Base-by-base conservation (phyloP, 2,329 filamentous ascomycete species). In the Hymenoscyphus fraxineus region DNA sequence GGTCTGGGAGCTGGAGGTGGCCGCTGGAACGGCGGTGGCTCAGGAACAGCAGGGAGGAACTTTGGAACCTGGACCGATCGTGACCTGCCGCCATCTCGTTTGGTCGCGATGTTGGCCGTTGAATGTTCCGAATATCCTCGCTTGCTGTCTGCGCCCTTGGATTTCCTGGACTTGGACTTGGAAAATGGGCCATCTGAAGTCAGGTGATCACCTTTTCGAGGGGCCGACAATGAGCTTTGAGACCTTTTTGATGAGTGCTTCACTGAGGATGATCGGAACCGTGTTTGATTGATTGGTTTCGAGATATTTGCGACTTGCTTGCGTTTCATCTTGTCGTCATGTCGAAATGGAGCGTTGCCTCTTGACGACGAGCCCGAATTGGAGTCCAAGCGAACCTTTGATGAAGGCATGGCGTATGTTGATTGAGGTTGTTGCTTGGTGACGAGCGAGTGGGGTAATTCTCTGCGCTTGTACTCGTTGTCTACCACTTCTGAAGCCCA, bases 401-500 rank as follows among this genome's bases (percentile, higher is more conserved):
- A 57, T 27, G 54, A 35, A 27, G 54, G 54, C 15, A 38, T 35
- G 27, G 27, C 10, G 27, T 57, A 12, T 32, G 54, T 22, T 38
- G 54, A 35, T n/a, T 16, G 12, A n/a, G 4, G 27, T 6, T 32
- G 2, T 35, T 57, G 54, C 27, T 16, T 35, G 54, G 44, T 51
- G 44, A 51, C n/a, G n/a, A n/a, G 19, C 13, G 55, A 41, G 12
- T 22, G 16, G 10, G 56, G 41, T 31, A 38, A 6, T 19, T 19
- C 16, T 32, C 12, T 57, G 15, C 57, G 56, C 31, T 59, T 58
- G 19, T 60, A 55, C 38, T 69, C 64, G 40, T 67, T 68, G 51
- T 67, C 64, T 40, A 70, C 38, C 10, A 67, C 60, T 12, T 66
- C 56, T 10, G 67, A 32, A 44, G 63, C 65, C 66, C 69, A 73